phyloP scores from a whole-genome alignment of 495 filamentous ascomycete species.

The Trichoderma reesei region DNA sequence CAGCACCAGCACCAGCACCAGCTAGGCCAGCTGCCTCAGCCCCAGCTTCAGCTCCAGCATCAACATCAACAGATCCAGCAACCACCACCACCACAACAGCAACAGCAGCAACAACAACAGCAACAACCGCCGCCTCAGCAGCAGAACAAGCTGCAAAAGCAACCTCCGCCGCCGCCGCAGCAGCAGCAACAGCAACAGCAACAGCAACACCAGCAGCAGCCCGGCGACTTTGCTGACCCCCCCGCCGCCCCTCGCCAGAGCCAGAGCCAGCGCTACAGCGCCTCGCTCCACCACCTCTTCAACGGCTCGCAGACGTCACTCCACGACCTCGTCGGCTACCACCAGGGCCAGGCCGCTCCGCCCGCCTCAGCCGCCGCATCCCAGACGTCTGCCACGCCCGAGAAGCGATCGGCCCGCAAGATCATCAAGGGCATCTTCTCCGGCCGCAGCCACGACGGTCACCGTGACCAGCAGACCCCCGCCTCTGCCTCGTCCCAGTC shows the following conservation, averaged over 20 bases:
- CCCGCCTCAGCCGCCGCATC: constrained; percentile 22
- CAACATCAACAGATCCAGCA: constrained; percentile 21
- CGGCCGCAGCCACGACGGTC: constrained; percentile 26
- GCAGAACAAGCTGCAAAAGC: constrained; percentile 11
- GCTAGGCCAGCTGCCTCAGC: constrained; percentile 22
- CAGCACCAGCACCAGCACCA: not conserved
- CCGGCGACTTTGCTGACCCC: constrained; percentile 25
- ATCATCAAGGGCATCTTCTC: constrained; percentile 37
- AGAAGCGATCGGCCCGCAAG: constrained; percentile 34
- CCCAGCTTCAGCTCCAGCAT: constrained; percentile 14
- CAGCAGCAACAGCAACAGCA: constrained; percentile 24
- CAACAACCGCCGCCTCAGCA: constrained; percentile 9
- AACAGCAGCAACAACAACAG: constrained; percentile 14
- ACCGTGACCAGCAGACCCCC: constrained; percentile 19
- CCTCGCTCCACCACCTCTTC: constrained; percentile 23
- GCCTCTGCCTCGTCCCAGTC: constrained; percentile 19
- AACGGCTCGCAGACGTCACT: constrained; percentile 11
- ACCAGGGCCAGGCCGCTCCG: not conserved
- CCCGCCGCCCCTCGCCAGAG: constrained; percentile 23
- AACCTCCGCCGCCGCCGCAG: constrained; percentile 24
- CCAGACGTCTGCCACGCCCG: constrained; percentile 10
- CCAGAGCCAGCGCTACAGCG: constrained; percentile 27
- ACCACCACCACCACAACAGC: constrained; percentile 25
- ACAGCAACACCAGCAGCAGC: constrained; percentile 17
- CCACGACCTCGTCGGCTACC: constrained; percentile 8